These are phyloP conservation scores for Scytalidium sp. DNA, from an alignment of 2,329 filamentous ascomycete species.

Conservation along the genomic window DNA sequence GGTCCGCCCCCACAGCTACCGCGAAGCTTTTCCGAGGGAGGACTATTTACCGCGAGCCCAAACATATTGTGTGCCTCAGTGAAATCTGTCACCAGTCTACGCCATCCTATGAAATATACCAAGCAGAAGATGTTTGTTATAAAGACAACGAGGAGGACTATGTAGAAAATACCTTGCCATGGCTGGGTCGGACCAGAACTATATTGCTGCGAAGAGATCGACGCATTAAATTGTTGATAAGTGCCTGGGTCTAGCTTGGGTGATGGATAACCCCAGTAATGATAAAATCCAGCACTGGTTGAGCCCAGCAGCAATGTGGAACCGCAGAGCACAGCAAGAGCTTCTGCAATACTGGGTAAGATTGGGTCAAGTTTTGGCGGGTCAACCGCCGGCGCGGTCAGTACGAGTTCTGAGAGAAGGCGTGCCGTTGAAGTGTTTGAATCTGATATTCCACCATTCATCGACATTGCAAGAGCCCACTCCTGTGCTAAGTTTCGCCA, in stretches of 20 bases:
- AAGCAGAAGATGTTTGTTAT: conserved; percentile 65
- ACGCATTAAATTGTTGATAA: conserved; percentile 60
- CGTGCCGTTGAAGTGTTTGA: conserved; percentile 57
- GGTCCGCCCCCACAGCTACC: conserved; percentile 57
- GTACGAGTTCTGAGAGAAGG: conserved; percentile 54
- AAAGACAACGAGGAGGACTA: conserved; percentile 64
- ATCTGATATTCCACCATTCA: conserved; percentile 53
- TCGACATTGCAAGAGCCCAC: conserved; percentile 53
- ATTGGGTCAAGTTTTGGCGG: conserved; percentile 21
- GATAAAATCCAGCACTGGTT: conserved; percentile 57
- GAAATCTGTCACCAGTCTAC: conserved; percentile 71
- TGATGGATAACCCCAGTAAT: conserved; percentile 47
- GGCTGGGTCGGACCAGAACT: conserved; percentile 58
- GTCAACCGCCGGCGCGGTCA: conserved; percentile 39
- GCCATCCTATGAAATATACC: conserved; percentile 52
- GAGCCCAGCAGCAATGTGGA: conserved; percentile 63
- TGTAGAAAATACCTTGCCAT: conserved; percentile 67
- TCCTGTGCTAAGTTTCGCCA: conserved; percentile 53
- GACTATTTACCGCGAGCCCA: conserved; percentile 65
- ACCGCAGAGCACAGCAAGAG: conserved; percentile 66
- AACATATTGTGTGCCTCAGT: conserved; percentile 77
- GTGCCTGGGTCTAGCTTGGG: conserved; percentile 40
- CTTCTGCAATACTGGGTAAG: conserved; percentile 70
- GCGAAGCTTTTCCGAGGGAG: conserved; percentile 45
- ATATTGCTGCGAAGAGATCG: conserved; percentile 64